Conservation (phyloP, 805 yeast genomes). For the Candida caryicola region DNA sequence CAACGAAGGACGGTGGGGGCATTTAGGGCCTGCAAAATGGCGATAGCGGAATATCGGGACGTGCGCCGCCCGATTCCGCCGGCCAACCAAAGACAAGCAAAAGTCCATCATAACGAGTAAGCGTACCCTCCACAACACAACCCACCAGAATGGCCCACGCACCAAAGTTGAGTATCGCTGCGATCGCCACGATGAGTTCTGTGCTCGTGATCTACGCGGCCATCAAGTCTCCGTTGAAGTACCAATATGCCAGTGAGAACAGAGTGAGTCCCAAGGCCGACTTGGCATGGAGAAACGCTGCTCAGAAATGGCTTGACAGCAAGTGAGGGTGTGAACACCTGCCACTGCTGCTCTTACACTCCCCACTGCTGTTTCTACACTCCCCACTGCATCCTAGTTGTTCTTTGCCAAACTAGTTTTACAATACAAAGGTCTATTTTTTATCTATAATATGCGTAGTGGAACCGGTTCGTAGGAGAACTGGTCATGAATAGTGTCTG, state of each 20-base stretch:
- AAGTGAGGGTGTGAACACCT: slow-evolving; percentile 4
- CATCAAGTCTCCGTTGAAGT: slow-evolving; percentile 43
- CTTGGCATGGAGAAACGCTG: slow-evolving; percentile 46
- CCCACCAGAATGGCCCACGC: slow-evolving; percentile 26
- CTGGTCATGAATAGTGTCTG: too few relatives aligned
- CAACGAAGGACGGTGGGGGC: too few relatives aligned
- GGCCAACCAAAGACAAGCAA: slow-evolving; percentile 10
- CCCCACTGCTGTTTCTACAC: not conserved
- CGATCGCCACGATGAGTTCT: slow-evolving; percentile 42
- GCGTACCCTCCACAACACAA: not conserved
- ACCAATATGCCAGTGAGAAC: slow-evolving; percentile 40
- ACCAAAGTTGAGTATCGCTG: slow-evolving; percentile 39
- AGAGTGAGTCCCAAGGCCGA: slow-evolving; percentile 47
- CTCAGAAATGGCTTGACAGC: slow-evolving; percentile 42
- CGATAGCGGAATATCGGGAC: not conserved
- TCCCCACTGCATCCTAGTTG: not conserved
- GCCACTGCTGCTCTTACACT: not conserved
- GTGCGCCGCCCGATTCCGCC: not conserved
- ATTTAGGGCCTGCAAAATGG: too few relatives aligned
- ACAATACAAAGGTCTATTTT: slow-evolving; percentile 2
- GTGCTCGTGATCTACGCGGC: slow-evolving; percentile 34
- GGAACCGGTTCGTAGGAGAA: not conserved
- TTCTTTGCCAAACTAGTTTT: slow-evolving; percentile 2
- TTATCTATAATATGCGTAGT: not conserved
- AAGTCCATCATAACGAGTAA: slow-evolving; percentile 11